Evolutionary conservation across 495 filamentous ascomycete species (phyloP), one percentile per base, ranked within the genome.

Genomic region (Daldinia vernicosa): DNA sequence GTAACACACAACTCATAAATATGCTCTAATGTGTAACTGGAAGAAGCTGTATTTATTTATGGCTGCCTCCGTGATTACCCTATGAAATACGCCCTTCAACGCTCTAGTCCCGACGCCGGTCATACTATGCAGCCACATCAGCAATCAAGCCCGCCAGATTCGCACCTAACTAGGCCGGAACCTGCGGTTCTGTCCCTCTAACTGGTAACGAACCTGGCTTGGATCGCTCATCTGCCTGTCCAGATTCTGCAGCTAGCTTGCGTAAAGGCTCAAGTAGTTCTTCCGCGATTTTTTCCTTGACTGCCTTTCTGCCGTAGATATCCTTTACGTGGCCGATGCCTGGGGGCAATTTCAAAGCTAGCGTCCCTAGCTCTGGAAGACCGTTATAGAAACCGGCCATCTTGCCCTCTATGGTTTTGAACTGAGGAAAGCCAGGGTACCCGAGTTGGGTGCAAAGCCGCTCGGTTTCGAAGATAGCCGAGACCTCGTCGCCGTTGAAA

Each of bases 241-340:
- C 45, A 47, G 76, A 63, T 24, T 60, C 26, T 24, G 32, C 51
- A 24, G 56, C 63, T 47, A 78, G 54, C 24, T 57, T 14, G 26
- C 71, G 12, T 27, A 79, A n/a, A 58, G 63, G 69, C 22, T 12
- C 58, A 8, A 78, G 40, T 40, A 78, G 58, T 59, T 75, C 43
- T 64, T 80, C 75, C 3, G 78, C 80, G 7, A 81, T 67, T 60
- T 30, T 66, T 58, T 80, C 77, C 52, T 66, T 78, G 11, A 77
- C 70, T 1, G 40, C 30, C 47, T 67, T 75, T 63, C 59, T 75
- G 6, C 71, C 62, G 12, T 74, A 71, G 30, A 80, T 67, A 5
- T 69, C 54, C 3, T 60, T 26, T 19, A 80, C 77, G 4, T 47
- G 32, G 4, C 73, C 76, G 30, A 78, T n/a, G 4, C 22, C 63